phyloP scores from a whole-genome alignment of 2,329 filamentous ascomycete genomes.

The Penicillium corylophilum region DNA sequence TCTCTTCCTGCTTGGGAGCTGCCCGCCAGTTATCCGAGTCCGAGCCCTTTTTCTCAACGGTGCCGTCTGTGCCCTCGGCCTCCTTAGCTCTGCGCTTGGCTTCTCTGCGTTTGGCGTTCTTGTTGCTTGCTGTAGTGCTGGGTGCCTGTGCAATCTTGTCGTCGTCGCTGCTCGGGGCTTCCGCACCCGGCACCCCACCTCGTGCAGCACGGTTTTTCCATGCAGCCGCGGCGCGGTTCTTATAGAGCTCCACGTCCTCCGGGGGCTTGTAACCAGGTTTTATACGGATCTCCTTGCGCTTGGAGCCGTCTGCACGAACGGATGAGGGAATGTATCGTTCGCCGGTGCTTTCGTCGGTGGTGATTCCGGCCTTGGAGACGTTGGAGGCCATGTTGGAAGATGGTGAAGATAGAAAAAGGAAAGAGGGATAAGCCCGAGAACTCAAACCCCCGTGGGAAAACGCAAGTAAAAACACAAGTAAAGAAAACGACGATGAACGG shows the following conservation, averaged over 20 bases:
- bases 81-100: constrained; percentile 61
- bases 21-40: constrained; percentile 36
- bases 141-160: constrained; percentile 49
- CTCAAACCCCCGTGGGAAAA: constrained; percentile 3
- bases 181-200: constrained; percentile 73
- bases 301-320: constrained; percentile 79
- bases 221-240: constrained; percentile 81
- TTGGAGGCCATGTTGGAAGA: constrained; percentile 16
- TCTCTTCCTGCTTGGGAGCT: constrained; percentile 29
- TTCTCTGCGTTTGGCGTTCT: constrained; percentile 81
- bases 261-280: constrained; percentile 89
- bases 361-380: constrained; percentile 60
- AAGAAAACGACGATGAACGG: not conserved
- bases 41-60: constrained; percentile 24
- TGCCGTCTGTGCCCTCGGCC: constrained; percentile 53
- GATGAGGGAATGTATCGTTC: constrained; percentile 89
- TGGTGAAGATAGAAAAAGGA: not conserved
- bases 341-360: constrained; percentile 72
- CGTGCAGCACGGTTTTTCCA: constrained; percentile 73
- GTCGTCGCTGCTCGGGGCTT: constrained; percentile 53
- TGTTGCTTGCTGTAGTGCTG: constrained; percentile 61
- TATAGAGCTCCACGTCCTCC: constrained; percentile 95
- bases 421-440: not conserved
- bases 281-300: constrained; percentile 92
- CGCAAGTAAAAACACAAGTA: not conserved